Conservation (phyloP, 2,329 filamentous ascomycete species). For the Ascochyta rabiei region DNA sequence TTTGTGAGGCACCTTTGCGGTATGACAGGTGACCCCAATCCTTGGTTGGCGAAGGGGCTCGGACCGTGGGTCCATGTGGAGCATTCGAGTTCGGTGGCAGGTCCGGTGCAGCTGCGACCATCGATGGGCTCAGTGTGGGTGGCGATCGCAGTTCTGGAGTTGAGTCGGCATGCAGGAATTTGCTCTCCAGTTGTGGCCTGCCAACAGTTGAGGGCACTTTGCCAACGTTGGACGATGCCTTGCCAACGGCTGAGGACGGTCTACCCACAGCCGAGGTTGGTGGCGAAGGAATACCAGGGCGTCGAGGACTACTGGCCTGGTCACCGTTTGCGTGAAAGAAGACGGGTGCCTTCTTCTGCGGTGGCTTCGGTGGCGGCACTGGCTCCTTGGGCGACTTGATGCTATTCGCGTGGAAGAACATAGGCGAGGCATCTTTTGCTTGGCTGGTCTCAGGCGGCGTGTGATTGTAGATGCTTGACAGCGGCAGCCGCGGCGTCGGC, state of each 20-base stretch:
- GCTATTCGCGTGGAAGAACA: slow-evolving; percentile 94
- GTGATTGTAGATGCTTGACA: slow-evolving; percentile 33
- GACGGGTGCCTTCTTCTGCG: slow-evolving; percentile 52
- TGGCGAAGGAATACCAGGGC: slow-evolving; percentile 40
- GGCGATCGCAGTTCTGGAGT: slow-evolving; percentile 48
- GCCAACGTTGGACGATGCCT: slow-evolving; percentile 3
- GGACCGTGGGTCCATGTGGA: slow-evolving; percentile 27
- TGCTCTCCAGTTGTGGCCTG: slow-evolving; percentile 48
- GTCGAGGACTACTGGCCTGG: slow-evolving; percentile 42
- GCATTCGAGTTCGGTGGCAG: slow-evolving; percentile 21
- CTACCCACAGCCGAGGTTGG: slow-evolving; percentile 38
- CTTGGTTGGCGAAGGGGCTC: slow-evolving; percentile 54
- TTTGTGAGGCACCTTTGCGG: slow-evolving; percentile 56
- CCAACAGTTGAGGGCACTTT: slow-evolving; percentile 18
- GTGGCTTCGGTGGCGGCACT: slow-evolving; percentile 29
- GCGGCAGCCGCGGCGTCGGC: slow-evolving; percentile 32
- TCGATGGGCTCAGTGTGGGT: slow-evolving; percentile 43
- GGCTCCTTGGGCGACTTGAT: slow-evolving; percentile 52
- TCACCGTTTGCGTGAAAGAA: slow-evolving; percentile 62
- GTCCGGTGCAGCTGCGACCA: slow-evolving; percentile 35
- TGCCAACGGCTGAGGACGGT: slow-evolving; percentile 6
- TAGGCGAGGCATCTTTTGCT: slow-evolving; percentile 55
- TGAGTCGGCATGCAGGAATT: slow-evolving; percentile 76
- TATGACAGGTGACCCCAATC: slow-evolving; percentile 57
- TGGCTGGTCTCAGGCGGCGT: slow-evolving; percentile 34